Conservation (phyloP, 306 rosid genomes). For the Quercus glauca region DNA sequence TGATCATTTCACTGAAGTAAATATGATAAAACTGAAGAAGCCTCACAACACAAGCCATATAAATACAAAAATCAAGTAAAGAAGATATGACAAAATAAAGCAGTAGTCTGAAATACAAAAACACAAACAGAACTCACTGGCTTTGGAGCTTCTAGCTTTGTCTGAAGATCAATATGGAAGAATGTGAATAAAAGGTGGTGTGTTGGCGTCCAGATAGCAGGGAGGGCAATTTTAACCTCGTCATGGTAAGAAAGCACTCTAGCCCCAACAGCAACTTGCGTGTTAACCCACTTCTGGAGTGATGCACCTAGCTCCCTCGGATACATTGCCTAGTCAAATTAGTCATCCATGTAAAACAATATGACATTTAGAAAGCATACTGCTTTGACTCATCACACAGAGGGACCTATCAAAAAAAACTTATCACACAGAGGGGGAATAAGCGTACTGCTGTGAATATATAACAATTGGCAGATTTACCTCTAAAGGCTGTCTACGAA, state of each 20-base stretch:
- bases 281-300: constrained; percentile 78
- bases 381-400: background rate
- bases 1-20: constrained; percentile 26
- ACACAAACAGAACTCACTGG: constrained; percentile 54
- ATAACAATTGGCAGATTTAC: constrained; percentile 35
- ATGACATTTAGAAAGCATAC: background rate
- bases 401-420: no score
- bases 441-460: background rate
- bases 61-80: background rate
- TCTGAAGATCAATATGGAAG: constrained; percentile 89
- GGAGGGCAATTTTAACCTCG: constrained; percentile 91
- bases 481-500: constrained; percentile 91
- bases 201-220: constrained; percentile 90
- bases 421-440: background rate
- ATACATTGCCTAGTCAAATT: constrained; percentile 69
- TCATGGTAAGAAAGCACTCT: constrained; percentile 80
- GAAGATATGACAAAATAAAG: constrained; percentile 5
- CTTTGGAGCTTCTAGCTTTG: constrained; percentile 91
- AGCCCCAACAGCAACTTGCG: constrained; percentile 90
- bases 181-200: constrained; percentile 91
- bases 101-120: constrained; percentile 18
- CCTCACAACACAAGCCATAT: background rate
- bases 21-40: constrained; percentile 7
- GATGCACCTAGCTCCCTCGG: constrained; percentile 73
- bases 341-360: constrained; percentile 20